Conservation (phyloP, 805 yeast genomes). For the Dipodascopsis uninucleata region DNA sequence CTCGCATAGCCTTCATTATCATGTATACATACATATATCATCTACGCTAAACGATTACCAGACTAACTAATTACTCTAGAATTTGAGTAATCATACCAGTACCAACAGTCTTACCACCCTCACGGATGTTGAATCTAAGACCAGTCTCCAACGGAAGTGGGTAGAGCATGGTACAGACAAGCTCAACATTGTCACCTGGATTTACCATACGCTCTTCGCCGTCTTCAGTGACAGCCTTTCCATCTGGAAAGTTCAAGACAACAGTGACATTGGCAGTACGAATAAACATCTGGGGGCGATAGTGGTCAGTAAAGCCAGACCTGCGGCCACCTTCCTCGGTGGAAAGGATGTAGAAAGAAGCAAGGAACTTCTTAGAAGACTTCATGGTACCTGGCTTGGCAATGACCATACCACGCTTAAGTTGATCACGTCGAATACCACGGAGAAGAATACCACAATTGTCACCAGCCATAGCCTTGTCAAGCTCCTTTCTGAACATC, state of each 20-base stretch:
- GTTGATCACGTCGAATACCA: constrained; percentile 97
- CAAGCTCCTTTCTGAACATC: constrained; percentile 99
- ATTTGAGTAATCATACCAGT: constrained; percentile 96
- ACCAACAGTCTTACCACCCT: constrained; percentile 99
- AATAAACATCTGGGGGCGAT: constrained; percentile 96
- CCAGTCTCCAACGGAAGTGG: constrained; percentile 94
- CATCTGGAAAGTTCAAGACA: constrained; percentile 81
- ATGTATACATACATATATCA: too few relatives aligned
- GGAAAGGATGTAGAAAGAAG: constrained; percentile 86
- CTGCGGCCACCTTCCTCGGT: constrained; percentile 99
- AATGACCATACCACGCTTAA: constrained; percentile 95
- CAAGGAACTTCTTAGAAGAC: constrained; percentile 90
- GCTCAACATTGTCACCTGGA: constrained; percentile 98
- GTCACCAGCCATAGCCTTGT: constrained; percentile 98
- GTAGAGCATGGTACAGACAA: constrained; percentile 83
- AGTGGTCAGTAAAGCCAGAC: constrained; percentile 93
- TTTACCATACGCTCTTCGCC: constrained; percentile 49
- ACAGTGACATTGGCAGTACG: constrained; percentile 96
- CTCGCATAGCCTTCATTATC: too few relatives aligned
- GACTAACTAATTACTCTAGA: constrained; percentile 51
- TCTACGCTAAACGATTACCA: too few relatives aligned
- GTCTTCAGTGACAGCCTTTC: constrained; percentile 28
- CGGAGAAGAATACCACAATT: constrained; percentile 96
- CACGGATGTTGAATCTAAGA: constrained; percentile 98
- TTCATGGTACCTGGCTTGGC: constrained; percentile 89